Evolutionary conservation across 306 rosid genomes (phyloP), one percentile per base, ranked within the genome.

Genomic region (Acacia confusa): DNA sequence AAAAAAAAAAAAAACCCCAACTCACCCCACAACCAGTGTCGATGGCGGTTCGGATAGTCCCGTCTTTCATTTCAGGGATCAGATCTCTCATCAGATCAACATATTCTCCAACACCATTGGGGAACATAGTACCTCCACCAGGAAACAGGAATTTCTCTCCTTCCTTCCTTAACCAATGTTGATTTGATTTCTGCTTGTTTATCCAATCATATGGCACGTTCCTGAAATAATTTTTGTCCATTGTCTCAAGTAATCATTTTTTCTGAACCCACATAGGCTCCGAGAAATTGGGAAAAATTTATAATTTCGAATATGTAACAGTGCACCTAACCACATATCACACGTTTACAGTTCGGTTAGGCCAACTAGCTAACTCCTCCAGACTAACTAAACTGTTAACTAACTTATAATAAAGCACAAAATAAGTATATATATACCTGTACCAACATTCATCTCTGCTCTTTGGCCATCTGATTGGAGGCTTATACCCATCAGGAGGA

Each of bases 1-100:
- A 36, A 36, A 36, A 32, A 32, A 32, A 43, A 43, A 43, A 8
- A 7, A 1, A 1, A 47, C 0, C 19, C 14, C 19, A 74, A 88
- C 98, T 92, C 94, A 96, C 99, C 94, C 99, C 99, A 78, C 99
- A 96, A 13, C 99, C 99, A 50, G 99, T 96, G 81, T 96, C 99
- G 65, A 96, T 90, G 73, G 99, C 98, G 48, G 99, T 96, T 85
- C 99, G 83, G 66, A 96, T 84, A 27, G 97, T 89, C 43, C 99
- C 99, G 74, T 93, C 98, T 86, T 85, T 96, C 88, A 96, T 91
- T 88, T 83, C 99, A 25, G 99, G 99, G 87, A 96, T 91, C 70
- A 96, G 92, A 85, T 87, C 91, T 88, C 89, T 93, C 99, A 96
- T 96, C 48, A 81, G 72, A 88, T 93, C 98, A 64, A 91, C 98